A percentile compares a stretch with the other conserved stretches of the same genome.
Evolutionary conservation across 768 basidiomycete species (phyloP).

Genomic region (Termitomyces sp.): DNA sequence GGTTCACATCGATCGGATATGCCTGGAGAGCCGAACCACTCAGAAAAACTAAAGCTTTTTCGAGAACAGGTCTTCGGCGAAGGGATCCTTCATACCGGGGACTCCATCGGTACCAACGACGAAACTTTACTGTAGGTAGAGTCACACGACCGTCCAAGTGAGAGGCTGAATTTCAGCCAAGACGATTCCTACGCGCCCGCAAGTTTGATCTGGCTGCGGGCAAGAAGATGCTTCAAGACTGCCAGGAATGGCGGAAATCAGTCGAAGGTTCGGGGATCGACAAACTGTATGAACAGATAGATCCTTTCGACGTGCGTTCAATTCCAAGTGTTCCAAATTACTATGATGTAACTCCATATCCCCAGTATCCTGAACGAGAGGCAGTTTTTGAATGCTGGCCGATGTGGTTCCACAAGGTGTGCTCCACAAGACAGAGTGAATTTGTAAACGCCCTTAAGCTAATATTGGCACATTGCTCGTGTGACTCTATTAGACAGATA

Average conservation of each 20-base stretch:
- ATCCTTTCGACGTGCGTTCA: slow-evolving; percentile 65
- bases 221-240: slow-evolving; percentile 63
- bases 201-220: slow-evolving; percentile 56
- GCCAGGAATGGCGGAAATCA: slow-evolving; percentile 65
- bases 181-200: slow-evolving; percentile 76
- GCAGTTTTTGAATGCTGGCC: slow-evolving; percentile 75
- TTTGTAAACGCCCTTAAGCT: neutral
- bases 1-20: slow-evolving; percentile 7
- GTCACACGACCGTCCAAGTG: neutral
- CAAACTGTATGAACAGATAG: slow-evolving; percentile 54
- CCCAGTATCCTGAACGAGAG: slow-evolving; percentile 68
- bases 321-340: neutral
- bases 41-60: slow-evolving; percentile 44
- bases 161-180: slow-evolving; percentile 20
- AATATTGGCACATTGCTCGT: no score
- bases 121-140: slow-evolving; percentile 52
- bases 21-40: slow-evolving; percentile 15
- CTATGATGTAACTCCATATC: neutral
- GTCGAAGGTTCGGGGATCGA: slow-evolving; percentile 67
- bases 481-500: no score
- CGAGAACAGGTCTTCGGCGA: slow-evolving; percentile 49
- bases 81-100: slow-evolving; percentile 54
- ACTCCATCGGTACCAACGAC: slow-evolving; percentile 58
- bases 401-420: slow-evolving; percentile 74
- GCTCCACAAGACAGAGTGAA: slow-evolving; percentile 10